These are phyloP conservation scores for Isoetes taiwanensis DNA, from an alignment of 75 land plant genomes.

Conservation along the genomic window DNA sequence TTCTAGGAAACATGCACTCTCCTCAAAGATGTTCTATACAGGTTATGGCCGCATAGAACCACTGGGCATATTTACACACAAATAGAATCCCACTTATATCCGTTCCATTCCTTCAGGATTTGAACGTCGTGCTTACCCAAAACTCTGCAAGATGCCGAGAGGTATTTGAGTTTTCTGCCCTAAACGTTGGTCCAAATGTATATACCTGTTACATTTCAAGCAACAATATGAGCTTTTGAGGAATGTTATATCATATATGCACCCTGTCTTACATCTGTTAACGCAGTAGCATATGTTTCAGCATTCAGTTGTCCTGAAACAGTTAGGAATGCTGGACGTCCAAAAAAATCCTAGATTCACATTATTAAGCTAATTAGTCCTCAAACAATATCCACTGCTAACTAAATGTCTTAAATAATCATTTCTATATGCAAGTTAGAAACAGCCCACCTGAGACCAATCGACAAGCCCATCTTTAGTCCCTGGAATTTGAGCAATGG, in stretches of 20 bases:
- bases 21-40: too few relatives aligned
- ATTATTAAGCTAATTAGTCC: too few relatives aligned
- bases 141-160: conserved; percentile 90
- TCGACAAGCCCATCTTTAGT: conserved; percentile 73
- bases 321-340: conserved; percentile 89
- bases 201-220: conserved; percentile 47
- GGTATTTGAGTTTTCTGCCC: conserved; percentile 94
- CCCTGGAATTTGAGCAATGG: conserved; percentile 43
- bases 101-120: too few relatives aligned
- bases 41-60: too few relatives aligned
- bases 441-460: conserved; percentile 67
- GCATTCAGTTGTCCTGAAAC: conserved; percentile 99
- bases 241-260: background rate
- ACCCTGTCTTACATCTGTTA: conserved; percentile 52
- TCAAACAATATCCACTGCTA: conserved; percentile 1
- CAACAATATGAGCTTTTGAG: background rate
- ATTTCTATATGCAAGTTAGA: background rate
- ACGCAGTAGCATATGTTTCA: conserved; percentile 87
- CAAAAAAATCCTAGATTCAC: conserved; percentile 85
- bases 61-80: too few relatives aligned
- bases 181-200: conserved; percentile 97
- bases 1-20: too few relatives aligned
- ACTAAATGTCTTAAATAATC: background rate
- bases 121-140: conserved; percentile 79
- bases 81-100: too few relatives aligned